phyloP scores from a whole-genome alignment of 352 stramenopile genomes.

The Pythium biforme region DNA sequence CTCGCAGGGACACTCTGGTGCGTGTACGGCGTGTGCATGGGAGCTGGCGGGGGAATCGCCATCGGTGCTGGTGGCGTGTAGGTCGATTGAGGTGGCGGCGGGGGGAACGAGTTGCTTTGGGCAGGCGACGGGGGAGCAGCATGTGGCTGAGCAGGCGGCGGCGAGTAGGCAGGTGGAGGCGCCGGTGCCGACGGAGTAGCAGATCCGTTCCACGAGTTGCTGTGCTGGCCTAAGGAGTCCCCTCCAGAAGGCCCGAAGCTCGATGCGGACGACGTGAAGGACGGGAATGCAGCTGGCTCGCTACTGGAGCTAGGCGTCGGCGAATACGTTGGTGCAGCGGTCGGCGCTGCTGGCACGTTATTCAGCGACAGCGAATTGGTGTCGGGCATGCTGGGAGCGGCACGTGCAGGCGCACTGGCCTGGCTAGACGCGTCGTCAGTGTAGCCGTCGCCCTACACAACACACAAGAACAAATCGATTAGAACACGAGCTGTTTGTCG shows the following conservation, averaged over 20 bases:
- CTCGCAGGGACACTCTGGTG: constrained; percentile 22
- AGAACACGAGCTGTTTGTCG: too few relatives aligned
- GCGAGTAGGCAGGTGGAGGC: constrained; percentile 25
- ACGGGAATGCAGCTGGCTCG: constrained; percentile 38
- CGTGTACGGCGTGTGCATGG: constrained; percentile 15
- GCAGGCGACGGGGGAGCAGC: constrained; percentile 16
- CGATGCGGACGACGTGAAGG: constrained; percentile 48
- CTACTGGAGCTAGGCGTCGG: constrained; percentile 15
- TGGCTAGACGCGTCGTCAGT: background rate
- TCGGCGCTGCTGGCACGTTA: constrained; percentile 3
- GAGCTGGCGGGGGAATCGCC: constrained; percentile 15
- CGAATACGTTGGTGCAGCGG: background rate
- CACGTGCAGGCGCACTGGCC: background rate
- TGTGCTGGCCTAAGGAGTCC: background rate
- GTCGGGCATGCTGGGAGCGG: constrained; percentile 4
- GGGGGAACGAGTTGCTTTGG: constrained; percentile 9
- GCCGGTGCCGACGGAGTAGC: constrained; percentile 13
- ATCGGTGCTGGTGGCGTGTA: constrained; percentile 13
- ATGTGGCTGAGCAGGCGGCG: constrained; percentile 4
- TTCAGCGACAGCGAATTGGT: constrained; percentile 12
- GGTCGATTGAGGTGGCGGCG: background rate
- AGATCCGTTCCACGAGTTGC: constrained; percentile 17
- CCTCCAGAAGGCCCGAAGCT: constrained; percentile 18
- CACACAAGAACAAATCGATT: background rate
- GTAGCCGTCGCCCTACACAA: constrained; percentile 7